Percentiles rank a stretch among this genome's conserved stretches.
These are phyloP conservation scores for Dryadomyces sulphureus DNA, from an alignment of 2,329 filamentous ascomycete genomes.

Conservation along the genomic window DNA sequence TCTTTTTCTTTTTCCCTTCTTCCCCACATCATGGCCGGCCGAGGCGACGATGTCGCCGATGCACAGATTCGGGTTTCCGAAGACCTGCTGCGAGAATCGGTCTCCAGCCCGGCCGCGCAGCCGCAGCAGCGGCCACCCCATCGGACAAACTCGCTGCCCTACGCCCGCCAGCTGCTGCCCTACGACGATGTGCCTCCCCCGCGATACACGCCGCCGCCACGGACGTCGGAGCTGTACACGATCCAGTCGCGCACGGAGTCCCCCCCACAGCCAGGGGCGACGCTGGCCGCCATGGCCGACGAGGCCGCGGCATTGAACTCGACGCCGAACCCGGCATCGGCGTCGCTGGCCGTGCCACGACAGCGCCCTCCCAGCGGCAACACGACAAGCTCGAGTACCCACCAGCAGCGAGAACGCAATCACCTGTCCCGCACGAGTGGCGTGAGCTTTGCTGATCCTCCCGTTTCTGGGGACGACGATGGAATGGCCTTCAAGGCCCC, in stretches of 20 bases:
- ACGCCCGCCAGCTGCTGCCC: background rate
- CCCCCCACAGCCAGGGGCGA: no score
- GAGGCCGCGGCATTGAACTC: no score
- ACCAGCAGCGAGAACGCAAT: background rate
- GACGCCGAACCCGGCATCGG: no score
- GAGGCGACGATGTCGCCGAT: conserved; percentile 4
- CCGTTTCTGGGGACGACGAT: conserved; percentile 5
- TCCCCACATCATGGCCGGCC: conserved; percentile 7
- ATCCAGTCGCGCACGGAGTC: conserved; percentile 16
- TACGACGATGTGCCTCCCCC: background rate
- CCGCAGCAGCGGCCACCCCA: background rate
- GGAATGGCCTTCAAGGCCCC: background rate
- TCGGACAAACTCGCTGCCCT: background rate
- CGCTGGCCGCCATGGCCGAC: no score
- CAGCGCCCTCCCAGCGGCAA: no score
- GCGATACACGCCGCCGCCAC: conserved; percentile 4
- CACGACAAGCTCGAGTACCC: background rate
- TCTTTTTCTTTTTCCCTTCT: background rate
- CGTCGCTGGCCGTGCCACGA: no score
- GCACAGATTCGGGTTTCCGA: conserved; percentile 15
- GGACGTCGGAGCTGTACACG: conserved; percentile 16
- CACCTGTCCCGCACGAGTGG: conserved; percentile 8
- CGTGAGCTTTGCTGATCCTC: conserved; percentile 10
- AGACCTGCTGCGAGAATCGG: conserved; percentile 10
- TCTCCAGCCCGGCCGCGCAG: background rate